Evolutionary conservation across 352 stramenopile genomes (phyloP).

Genomic region (Hyaloperonospora arabidopsidis): DNA sequence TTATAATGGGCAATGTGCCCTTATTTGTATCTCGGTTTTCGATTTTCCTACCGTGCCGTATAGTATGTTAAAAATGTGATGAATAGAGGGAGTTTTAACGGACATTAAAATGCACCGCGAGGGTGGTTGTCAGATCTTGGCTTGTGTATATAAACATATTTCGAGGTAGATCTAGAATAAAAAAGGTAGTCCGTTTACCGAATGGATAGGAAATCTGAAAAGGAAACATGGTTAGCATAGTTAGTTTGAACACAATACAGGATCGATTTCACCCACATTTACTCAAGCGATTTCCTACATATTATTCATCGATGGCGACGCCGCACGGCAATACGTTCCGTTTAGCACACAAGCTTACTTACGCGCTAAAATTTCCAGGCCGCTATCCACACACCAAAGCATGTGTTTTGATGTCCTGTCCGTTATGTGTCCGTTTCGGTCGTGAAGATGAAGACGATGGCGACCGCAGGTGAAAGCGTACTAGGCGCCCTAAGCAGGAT

Average conservation of each 20-base stretch:
- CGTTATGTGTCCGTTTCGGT: background rate
- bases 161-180: no score
- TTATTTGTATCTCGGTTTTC: background rate
- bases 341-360: background rate
- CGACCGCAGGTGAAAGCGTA: background rate
- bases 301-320: conserved; percentile 1
- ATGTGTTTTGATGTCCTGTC: background rate
- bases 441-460: no score
- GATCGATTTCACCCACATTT: no score
- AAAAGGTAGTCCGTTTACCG: no score
- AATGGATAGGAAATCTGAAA: no score
- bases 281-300: no score
- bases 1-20: background rate
- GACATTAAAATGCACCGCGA: no score
- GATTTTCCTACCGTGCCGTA: background rate
- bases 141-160: no score
- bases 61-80: background rate
- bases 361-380: background rate
- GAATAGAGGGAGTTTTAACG: no score
- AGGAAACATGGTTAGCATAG: no score
- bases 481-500: background rate
- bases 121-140: no score
- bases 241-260: no score
- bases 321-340: background rate
- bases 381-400: background rate